Evolutionary conservation across 2,329 filamentous ascomycete species (phyloP), one percentile per base, ranked within the genome.

Genomic region (Aotearoamyces nothofagi): DNA sequence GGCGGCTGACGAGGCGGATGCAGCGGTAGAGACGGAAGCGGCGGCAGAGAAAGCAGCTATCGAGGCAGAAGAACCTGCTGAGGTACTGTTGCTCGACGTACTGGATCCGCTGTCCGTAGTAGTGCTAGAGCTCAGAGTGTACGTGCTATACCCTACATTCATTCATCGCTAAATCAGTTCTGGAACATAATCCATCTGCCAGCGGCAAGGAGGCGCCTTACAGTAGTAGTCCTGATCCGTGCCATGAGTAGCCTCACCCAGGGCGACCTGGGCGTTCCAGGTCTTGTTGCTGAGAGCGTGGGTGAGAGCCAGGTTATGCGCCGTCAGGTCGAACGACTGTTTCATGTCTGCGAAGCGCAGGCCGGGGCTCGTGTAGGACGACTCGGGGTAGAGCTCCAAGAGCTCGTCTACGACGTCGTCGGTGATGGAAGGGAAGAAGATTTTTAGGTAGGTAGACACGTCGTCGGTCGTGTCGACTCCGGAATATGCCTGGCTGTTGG

Each of bases 221-320:
- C 48, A 54, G 37, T 53, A 52, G 37, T 52, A 53, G 19, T 36
- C 43, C 33, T 53, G 49, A 36, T 53, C 51, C 4, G 49, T 52
- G 4, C 51, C 50, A 31, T 54, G 51, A 5, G 45, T 50, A 12
- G 51, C 44, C 9, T 34, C 12, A 13, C 36, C 47, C 3, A 54
- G 35, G 9, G 41, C 43, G 13, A 52, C 45, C 39, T 45, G 38
- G 2, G 45, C 49, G 33, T 54, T 54, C 50, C 49, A 54, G 4
- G 49, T 53, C 22, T 53, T 33, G 39, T 53, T 53, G 5, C 46
- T 37, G 14, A 54, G 30, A 14, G 49, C 50, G 8, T 47, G 41
- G 2, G 50, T 54, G 1, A 53, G 31, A 4, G 49, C 51, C 13
- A 50, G 38, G 35, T 53, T 44, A 25, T 53, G 42, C 3, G 46